Evolutionary conservation across 441 rosid species (phyloP).

Genomic region (Hypseocharis bilobata): DNA sequence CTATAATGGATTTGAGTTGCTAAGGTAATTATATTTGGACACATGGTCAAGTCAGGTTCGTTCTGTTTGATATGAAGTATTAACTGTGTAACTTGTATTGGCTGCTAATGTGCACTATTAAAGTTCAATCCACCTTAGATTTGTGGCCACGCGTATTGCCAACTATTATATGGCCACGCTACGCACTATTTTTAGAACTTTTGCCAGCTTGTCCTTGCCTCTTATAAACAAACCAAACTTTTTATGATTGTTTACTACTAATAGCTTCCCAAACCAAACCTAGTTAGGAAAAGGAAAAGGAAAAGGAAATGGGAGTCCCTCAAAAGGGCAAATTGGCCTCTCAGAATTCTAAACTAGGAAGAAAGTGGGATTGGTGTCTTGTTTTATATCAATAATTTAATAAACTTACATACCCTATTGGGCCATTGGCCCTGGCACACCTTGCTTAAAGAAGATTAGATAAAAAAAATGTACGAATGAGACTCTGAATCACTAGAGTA

Average conservation of each 20-base stretch:
- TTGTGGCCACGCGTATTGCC: background rate
- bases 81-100: background rate
- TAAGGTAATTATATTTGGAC: background rate
- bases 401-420: too few species aligned
- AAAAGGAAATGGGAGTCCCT: conserved; percentile 15
- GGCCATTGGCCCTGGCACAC: background rate
- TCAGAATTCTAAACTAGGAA: conserved; percentile 18
- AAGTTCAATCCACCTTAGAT: background rate
- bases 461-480: too few species aligned
- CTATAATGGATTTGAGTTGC: too few species aligned
- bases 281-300: too few species aligned
- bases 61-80: background rate
- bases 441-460: background rate
- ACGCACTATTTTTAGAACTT: background rate
- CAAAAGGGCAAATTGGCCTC: conserved; percentile 11
- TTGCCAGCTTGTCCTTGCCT: background rate
- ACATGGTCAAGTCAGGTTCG: background rate
- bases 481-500: background rate
- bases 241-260: background rate
- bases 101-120: conserved; percentile 3
- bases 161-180: conserved; percentile 12
- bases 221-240: background rate
- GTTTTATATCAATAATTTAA: background rate
- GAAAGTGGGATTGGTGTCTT: conserved; percentile 21
- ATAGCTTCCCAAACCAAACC: background rate